Base-by-base conservation (phyloP, 169 alveolate species). In the Theileria sp. region DNA sequence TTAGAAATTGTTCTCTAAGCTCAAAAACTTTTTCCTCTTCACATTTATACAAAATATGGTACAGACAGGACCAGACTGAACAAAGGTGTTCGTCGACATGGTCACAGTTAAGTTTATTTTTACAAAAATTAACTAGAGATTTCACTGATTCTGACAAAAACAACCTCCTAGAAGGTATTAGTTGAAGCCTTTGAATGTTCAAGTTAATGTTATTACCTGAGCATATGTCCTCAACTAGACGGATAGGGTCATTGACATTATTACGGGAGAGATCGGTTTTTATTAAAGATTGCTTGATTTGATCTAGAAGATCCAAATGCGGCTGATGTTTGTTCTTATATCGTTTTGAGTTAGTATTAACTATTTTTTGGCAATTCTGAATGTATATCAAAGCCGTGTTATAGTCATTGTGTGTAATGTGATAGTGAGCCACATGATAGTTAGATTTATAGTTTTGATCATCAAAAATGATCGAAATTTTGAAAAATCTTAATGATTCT, bases 361-460 rank as follows among this genome's bases (percentile, higher is more conserved):
- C 83, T 23, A 79, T 77, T 77, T 54, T 72, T 56, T 79, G 87
- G 66, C 91, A 85, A 17, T 79, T 70, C 6, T 56, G 67, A n/a
- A 83, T 68, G 38, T 30, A 26, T 19, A 21, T 23, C 73, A 83
- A n/a, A 10, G 91, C 73, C 61, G 25, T 28, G 36, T 62, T 30
- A 77, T 28, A 72, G 51, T 73, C 85, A 26, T 70, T 85, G 23
- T 44, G 54, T 19, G 36, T 62, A 36, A 79, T 13, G 56, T 50
- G 38, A 28, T 64, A 74, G 50, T 73, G 69, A 34, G 76, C 81
- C 44, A 79, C 56, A 68, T 85, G 38, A 34, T 78, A 85, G 50
- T 75, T 81, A 60, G 91, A 87, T 36, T 85, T 85, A 71, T 85
- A 85, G 85, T 85, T 85, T 49, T 64, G 28, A 13, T 72, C 72